phyloP scores from a whole-genome alignment of 257 asterid genomes.

The Salvia splendens region DNA sequence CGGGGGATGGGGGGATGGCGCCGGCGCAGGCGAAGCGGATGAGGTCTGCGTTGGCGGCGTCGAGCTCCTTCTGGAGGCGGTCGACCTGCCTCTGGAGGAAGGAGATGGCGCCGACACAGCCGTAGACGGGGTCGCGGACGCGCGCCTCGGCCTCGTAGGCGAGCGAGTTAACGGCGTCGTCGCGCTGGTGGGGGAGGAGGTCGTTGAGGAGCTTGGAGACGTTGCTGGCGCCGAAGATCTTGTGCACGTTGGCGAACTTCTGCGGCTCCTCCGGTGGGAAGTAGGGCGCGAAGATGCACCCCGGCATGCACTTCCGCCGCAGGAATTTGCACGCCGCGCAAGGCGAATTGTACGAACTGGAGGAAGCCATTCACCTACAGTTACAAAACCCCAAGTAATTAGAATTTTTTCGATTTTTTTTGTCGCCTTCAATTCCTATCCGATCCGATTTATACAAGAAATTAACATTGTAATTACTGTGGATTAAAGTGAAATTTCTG shows the following conservation, averaged over 20 bases:
- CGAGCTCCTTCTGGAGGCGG: constrained; percentile 65
- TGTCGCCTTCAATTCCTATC: too few species aligned
- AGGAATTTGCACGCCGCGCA: constrained; percentile 73
- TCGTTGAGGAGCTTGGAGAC: constrained; percentile 63
- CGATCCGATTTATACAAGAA: too few species aligned
- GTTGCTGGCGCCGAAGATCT: constrained; percentile 65
- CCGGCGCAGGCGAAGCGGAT: constrained; percentile 42
- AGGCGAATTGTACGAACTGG: constrained; percentile 62
- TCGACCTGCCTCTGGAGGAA: constrained; percentile 66
- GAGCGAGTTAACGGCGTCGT: constrained; percentile 60
- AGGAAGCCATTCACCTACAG: constrained; percentile 36
- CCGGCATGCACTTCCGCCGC: constrained; percentile 61
- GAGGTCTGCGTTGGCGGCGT: constrained; percentile 54
- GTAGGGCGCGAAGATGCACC: constrained; percentile 60
- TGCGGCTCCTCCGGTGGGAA: constrained; percentile 70
- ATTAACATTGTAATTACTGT: not conserved
- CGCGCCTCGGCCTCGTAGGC: constrained; percentile 78
- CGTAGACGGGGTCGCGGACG: constrained; percentile 63
- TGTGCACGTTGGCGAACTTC: constrained; percentile 58
- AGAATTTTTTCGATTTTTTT: not conserved
- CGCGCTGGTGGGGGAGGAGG: constrained; percentile 55
- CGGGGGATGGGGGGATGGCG: constrained; percentile 21
- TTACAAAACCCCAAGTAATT: constrained; percentile 19
- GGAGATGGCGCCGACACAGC: constrained; percentile 62
- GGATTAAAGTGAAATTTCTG: not conserved